These are phyloP conservation scores for Lonicera japonica DNA, from an alignment of 129 eudicot species.

Conservation along the genomic window DNA sequence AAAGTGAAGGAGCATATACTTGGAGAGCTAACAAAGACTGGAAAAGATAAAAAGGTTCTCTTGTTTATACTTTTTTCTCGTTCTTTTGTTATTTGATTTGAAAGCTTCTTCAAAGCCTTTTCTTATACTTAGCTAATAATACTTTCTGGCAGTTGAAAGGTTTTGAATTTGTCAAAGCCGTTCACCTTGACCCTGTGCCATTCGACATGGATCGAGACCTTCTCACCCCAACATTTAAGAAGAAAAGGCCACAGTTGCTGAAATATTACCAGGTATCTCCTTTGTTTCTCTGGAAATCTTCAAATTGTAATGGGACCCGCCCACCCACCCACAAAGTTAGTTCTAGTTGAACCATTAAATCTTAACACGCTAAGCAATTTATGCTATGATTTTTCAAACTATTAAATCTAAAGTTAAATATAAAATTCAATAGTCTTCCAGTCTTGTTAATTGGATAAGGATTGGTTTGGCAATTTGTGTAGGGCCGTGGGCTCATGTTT, in stretches of 20 bases:
- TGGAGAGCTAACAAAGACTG: slow-evolving; percentile 26
- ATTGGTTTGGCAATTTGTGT: too few relatives aligned
- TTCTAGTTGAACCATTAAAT: too few relatives aligned
- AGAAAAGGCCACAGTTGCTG: slow-evolving; percentile 51
- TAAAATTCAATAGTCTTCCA: too few relatives aligned
- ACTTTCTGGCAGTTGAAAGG: slow-evolving; percentile 41
- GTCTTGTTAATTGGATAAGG: too few relatives aligned
- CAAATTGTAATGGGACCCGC: too few relatives aligned
- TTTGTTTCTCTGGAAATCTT: background rate
- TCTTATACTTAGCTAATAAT: background rate
- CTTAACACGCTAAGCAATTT: too few relatives aligned
- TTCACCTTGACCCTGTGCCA: slow-evolving; percentile 47
- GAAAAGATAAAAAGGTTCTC: slow-evolving; percentile 33
- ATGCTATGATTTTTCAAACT: too few relatives aligned
- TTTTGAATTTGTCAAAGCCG: slow-evolving; percentile 39
- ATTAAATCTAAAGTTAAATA: too few relatives aligned
- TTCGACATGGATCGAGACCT: slow-evolving; percentile 58
- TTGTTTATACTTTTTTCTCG: background rate
- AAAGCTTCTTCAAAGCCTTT: background rate
- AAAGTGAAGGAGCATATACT: slow-evolving; percentile 30
- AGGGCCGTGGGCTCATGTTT: too few relatives aligned
- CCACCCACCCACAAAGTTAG: too few relatives aligned
- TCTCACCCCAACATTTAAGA: slow-evolving; percentile 54
- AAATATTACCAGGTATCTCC: slow-evolving; percentile 35
- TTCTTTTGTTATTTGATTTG: background rate